phyloP scores from a whole-genome alignment of 106 monocot genomes.

The Dendrobium nobile region DNA sequence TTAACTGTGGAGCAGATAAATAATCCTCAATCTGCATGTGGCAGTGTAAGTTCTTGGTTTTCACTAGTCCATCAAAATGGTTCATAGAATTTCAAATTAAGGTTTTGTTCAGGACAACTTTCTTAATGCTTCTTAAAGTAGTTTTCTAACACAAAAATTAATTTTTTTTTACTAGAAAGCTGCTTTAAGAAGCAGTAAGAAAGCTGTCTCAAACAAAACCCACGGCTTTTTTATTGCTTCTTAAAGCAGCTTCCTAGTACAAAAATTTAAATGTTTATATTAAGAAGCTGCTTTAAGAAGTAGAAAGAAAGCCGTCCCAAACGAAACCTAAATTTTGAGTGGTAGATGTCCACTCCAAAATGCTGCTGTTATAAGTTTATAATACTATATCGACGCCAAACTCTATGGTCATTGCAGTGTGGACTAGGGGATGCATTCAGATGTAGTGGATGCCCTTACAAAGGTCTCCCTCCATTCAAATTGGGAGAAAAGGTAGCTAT shows the following conservation, averaged over 20 bases:
- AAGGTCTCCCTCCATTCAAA: constrained; percentile 84
- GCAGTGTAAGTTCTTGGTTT: constrained; percentile 45
- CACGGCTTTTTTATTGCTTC: no score
- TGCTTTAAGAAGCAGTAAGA: no score
- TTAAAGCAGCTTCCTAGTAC: no score
- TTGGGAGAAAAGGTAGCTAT: constrained; percentile 65
- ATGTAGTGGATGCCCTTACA: constrained; percentile 77
- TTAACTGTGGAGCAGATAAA: constrained; percentile 71
- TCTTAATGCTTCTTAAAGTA: no score
- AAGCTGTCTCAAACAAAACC: no score
- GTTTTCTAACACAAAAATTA: no score
- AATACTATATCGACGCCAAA: background rate
- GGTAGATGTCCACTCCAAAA: background rate
- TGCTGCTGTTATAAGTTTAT: background rate
- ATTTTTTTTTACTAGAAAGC: no score
- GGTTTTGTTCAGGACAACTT: no score
- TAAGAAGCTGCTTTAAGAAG: no score
- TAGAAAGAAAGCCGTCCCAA: no score
- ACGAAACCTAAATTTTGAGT: background rate
- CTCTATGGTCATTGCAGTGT: constrained; percentile 45
- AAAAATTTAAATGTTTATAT: no score
- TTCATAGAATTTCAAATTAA: background rate
- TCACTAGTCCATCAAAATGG: background rate
- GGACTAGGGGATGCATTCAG: constrained; percentile 94
- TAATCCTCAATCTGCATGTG: constrained; percentile 91